phyloP scores from a whole-genome alignment of 1,139 yeast species.

The Scheffersomyces segobiensis region DNA sequence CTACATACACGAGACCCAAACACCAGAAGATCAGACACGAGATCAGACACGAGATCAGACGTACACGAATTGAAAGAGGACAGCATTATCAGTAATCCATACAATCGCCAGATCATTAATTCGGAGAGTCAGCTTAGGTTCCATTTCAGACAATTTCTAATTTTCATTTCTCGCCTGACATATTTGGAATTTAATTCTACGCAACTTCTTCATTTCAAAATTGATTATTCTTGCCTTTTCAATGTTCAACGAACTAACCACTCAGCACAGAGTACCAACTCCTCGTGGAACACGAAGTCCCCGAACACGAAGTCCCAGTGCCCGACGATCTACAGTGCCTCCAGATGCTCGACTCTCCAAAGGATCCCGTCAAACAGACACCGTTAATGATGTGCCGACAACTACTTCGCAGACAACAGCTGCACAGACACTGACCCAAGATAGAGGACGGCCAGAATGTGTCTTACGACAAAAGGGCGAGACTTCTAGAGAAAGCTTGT shows the following conservation, averaged over 20 bases:
- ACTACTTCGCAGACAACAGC: too few species aligned
- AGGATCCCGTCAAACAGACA: not conserved
- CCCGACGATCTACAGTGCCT: not conserved
- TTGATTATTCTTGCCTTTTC: not conserved
- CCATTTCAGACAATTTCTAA: not conserved
- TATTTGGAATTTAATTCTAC: not conserved
- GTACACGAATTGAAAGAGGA: too few species aligned
- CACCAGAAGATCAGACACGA: not conserved
- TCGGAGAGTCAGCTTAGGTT: not conserved
- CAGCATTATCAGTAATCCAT: too few species aligned
- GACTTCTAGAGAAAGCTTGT: not conserved
- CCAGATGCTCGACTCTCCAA: not conserved
- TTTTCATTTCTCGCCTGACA: too few species aligned
- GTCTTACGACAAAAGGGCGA: not conserved
- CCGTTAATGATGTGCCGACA: too few species aligned
- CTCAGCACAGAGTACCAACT: not conserved
- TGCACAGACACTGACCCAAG: not conserved
- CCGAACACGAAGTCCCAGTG: not conserved
- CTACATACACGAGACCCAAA: not conserved
- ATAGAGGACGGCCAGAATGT: not conserved
- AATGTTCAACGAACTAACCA: not conserved
- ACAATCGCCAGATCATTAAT: not conserved
- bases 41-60: not conserved
- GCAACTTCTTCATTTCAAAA: not conserved
- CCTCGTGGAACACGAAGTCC: not conserved